Conservation (phyloP, 2,329 filamentous ascomycete species). For the Cercospora zeae-maydis region DNA sequence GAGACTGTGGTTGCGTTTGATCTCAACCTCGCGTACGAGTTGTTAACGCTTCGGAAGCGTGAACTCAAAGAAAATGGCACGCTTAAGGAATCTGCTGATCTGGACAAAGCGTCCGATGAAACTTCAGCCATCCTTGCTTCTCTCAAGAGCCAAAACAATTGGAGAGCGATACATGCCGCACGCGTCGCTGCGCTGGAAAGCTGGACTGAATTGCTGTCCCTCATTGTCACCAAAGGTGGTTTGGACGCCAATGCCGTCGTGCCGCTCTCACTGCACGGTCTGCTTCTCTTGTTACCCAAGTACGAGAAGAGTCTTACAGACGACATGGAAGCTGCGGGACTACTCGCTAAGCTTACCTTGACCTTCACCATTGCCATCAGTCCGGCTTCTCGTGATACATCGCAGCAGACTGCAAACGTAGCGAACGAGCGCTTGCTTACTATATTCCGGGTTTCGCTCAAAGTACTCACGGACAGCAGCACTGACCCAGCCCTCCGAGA, state of each 20-base stretch:
- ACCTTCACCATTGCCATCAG: constrained; percentile 67
- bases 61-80: constrained; percentile 52
- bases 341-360: constrained; percentile 73
- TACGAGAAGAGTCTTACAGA: constrained; percentile 73
- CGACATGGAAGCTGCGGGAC: constrained; percentile 65
- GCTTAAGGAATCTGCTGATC: constrained; percentile 32
- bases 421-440: constrained; percentile 83
- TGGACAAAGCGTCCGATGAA: constrained; percentile 53
- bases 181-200: constrained; percentile 69
- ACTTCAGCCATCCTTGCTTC: constrained; percentile 59
- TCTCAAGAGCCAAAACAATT: constrained; percentile 61
- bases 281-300: constrained; percentile 84
- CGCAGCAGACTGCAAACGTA: constrained; percentile 49
- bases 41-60: constrained; percentile 66
- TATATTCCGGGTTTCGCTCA: constrained; percentile 81
- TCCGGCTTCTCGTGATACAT: constrained; percentile 49
- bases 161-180: constrained; percentile 53
- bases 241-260: constrained; percentile 75
- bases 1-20: constrained; percentile 62
- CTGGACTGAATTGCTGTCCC: constrained; percentile 80
- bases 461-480: constrained; percentile 71
- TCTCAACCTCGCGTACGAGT: constrained; percentile 66
- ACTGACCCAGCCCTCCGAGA: constrained; percentile 70
- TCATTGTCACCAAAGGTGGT: constrained; percentile 78
- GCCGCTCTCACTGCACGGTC: constrained; percentile 76